Conservation (phyloP, 2,329 filamentous ascomycete species). For the Xylariaceae sp. region DNA sequence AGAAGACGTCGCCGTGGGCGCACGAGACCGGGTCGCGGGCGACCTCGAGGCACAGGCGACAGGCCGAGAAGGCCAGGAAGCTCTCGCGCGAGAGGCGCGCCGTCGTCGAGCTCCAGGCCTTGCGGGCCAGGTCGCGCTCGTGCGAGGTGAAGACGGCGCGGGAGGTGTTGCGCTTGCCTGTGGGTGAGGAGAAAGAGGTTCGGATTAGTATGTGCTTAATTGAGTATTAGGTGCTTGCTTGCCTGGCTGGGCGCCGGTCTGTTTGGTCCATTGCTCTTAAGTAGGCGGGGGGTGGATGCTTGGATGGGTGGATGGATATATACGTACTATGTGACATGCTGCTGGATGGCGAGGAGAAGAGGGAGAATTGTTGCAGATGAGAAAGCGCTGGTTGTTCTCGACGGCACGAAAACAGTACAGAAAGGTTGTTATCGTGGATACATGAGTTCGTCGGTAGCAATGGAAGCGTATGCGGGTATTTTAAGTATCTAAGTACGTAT, state of each 20-base stretch:
- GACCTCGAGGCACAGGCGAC: conserved; percentile 81
- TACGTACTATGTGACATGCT: conserved; percentile 51
- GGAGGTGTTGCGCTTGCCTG: conserved; percentile 86
- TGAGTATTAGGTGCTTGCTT: too few relatives aligned
- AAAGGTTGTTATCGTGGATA: neutral
- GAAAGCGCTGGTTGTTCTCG: neutral
- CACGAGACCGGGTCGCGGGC: conserved; percentile 85
- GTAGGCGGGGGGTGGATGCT: conserved; percentile 42
- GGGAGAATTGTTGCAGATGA: neutral
- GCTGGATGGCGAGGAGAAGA: neutral
- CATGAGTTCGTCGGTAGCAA: neutral
- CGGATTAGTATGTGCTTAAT: conserved; percentile 13
- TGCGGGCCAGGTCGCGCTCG: conserved; percentile 81
- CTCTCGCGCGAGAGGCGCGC: conserved; percentile 89
- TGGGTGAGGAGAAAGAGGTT: neutral
- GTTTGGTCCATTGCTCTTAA: too few relatives aligned
- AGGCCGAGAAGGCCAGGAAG: conserved; percentile 89
- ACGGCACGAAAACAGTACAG: neutral
- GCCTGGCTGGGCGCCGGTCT: too few relatives aligned
- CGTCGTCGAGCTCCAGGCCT: conserved; percentile 77
- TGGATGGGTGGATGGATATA: neutral
- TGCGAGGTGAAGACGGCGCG: conserved; percentile 92
- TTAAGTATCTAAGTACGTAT: neutral
- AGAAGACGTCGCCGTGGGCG: conserved; percentile 85
- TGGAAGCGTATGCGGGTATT: neutral